Evolutionary conservation across 768 basidiomycete species (phyloP), one percentile per base, ranked within the genome.

Genomic region (Leucosporidium scottii): DNA sequence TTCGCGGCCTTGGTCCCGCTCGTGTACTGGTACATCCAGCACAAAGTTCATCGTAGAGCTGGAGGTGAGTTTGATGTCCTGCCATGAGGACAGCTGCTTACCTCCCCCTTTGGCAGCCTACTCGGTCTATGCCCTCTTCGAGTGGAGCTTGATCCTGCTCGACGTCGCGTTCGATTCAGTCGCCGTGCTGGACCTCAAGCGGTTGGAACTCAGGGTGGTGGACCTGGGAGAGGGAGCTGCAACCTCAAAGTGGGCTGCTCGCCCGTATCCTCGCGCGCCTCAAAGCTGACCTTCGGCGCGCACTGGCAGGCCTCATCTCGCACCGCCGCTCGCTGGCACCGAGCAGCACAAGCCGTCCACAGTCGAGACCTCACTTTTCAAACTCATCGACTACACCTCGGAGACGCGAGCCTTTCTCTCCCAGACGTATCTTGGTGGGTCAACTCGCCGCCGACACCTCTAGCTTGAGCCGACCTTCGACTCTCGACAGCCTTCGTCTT

Each of bases 11-110:
- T 93, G 36, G 77, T 86, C 23, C 90, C 90, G 21, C 81, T 94
- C 73, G 80, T 91, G 15, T 91, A 90, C 78, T 89, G 87, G 75
- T 94, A 89, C 78, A 80, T 93, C 28, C 87, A 87, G 74, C 92
- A 94, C 79, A 91, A 91, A 74, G 85, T 90, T 7, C 80, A 90
- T 66, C 80, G 81, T 47, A 80, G 90, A 72, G 88, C 90, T 1
- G 91, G 91, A 76, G 88, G 90, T 89, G 64, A 57, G 82, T 70
- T 44, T 57, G n/a, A 27, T 21, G 12, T 34, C 49, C 9, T 20
- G 51, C 53, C 5, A 8, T 20, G 18, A 17, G 10, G 34, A 61
- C 8, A 34, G 31, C 1, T 17, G 23, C n/a, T 10, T 9, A 53
- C 2, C 47, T 1, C 17, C n/a, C 9, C 3, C 3, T 58, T 56